Conservation (phyloP, 805 yeast species). For the Diddensiella caesifluorescens region DNA sequence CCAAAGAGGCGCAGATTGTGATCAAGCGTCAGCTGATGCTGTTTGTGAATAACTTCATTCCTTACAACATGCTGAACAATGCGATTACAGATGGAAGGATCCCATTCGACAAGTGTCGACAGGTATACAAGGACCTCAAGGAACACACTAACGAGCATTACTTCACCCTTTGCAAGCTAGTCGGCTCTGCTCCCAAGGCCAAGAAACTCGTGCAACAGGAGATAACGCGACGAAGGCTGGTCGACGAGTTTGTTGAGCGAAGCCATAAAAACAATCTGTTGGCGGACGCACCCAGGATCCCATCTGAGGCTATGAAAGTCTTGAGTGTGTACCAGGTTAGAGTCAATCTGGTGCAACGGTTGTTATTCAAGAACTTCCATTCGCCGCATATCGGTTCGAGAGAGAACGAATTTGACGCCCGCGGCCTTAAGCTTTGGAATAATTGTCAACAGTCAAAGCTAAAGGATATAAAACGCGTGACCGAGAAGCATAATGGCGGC, state of each 20-base stretch:
- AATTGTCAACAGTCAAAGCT: slow-evolving; percentile 7
- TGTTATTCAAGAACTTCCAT: slow-evolving; percentile 1
- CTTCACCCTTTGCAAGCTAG: slow-evolving; percentile 8
- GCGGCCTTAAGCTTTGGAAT: slow-evolving; percentile 10
- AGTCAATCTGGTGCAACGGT: slow-evolving; percentile 2
- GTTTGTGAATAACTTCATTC: slow-evolving; percentile 8
- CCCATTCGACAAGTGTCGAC: slow-evolving; percentile 7
- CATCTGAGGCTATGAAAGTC: slow-evolving; percentile 9
- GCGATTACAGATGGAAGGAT: slow-evolving; percentile 10
- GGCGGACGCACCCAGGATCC: not conserved
- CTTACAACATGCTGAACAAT: slow-evolving; percentile 9
- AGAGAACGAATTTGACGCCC: slow-evolving; percentile 14
- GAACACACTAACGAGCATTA: slow-evolving; percentile 2
- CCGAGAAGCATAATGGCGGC: slow-evolving; percentile 4
- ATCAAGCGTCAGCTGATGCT: slow-evolving; percentile 10
- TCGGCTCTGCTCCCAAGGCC: slow-evolving; percentile 15
- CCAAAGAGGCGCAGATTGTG: slow-evolving; percentile 14
- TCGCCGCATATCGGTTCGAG: slow-evolving; percentile 14
- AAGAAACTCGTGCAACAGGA: slow-evolving; percentile 13
- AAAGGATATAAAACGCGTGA: not conserved
- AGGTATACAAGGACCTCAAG: not conserved
- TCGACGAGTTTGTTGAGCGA: slow-evolving; percentile 12
- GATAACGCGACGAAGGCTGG: slow-evolving; percentile 8
- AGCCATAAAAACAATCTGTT: not conserved
- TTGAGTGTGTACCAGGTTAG: slow-evolving; percentile 7